These are phyloP conservation scores for Limnanthes douglasii DNA, from an alignment of 345 rosid genomes.

Conservation along the genomic window DNA sequence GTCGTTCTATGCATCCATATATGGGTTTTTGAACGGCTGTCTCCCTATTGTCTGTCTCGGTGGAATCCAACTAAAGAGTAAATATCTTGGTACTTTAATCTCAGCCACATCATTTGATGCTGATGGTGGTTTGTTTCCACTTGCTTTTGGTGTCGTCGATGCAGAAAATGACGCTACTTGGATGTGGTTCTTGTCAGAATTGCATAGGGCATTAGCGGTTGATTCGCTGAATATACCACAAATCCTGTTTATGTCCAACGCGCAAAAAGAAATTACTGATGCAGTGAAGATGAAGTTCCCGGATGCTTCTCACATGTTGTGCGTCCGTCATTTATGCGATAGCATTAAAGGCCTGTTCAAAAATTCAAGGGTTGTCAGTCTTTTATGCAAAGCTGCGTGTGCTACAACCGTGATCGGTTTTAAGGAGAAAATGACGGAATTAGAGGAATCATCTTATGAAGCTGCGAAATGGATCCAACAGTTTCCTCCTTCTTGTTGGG, in stretches of 20 bases:
- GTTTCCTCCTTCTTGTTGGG: constrained; percentile 30
- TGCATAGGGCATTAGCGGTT: constrained; percentile 29
- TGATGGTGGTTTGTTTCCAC: constrained; percentile 39
- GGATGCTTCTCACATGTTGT: constrained; percentile 20
- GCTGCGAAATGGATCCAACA: constrained; percentile 36
- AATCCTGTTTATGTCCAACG: constrained; percentile 24
- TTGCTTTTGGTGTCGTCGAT: constrained; percentile 44
- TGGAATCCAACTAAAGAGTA: constrained; percentile 29
- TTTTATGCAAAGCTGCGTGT: constrained; percentile 46
- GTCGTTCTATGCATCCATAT: constrained; percentile 23
- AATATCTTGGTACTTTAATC: constrained; percentile 41
- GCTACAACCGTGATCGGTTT: constrained; percentile 26
- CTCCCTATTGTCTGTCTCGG: constrained; percentile 35
- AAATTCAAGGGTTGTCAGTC: constrained; percentile 31
- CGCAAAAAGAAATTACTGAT: constrained; percentile 23
- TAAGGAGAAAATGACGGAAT: constrained; percentile 31
- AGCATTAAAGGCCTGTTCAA: constrained; percentile 32
- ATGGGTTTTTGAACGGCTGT: constrained; percentile 42
- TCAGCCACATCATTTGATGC: constrained; percentile 38
- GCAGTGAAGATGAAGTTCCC: constrained; percentile 26
- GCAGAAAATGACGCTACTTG: constrained; percentile 34
- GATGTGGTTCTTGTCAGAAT: constrained; percentile 45
- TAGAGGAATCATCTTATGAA: constrained; percentile 26
- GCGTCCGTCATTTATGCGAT: constrained; percentile 29
- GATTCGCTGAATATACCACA: constrained; percentile 17